Evolutionary conservation across 164 flowering plant genomes (phyloP), one percentile per base, ranked within the genome.

Genomic region (Aristolochia contorta): DNA sequence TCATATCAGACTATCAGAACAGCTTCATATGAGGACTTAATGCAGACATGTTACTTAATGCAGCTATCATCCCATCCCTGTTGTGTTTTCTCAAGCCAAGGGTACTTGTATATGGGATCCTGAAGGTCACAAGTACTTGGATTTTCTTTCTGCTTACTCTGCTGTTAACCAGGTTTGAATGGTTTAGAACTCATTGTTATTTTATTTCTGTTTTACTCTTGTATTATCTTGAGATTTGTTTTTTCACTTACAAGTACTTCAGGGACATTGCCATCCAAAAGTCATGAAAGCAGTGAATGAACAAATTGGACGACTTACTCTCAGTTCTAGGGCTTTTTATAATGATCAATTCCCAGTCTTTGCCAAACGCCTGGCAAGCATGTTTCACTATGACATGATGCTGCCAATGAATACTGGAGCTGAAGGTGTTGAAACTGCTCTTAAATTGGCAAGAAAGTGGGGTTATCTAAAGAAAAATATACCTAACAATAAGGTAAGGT

Each of bases 341-440:
- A 94, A 91, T 77, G 91, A 91, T 69, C 75, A 58, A 69, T 91
- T 94, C 66, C 99, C 97, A 50, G 33, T 80, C 52, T 82, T 86
- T 68, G 97, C 99, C 0, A 84, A 85, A 78, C 72, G 60, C 59
- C 56, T 93, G 47, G 84, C 87, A 21, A 70, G 56, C 72, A 74
- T 88, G 73, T 83, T 93, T 79, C 96, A 91, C 23, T 93, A 90
- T 71, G 99, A 89, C 24, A 94, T 91, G 99, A 90, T 84, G 64
- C 84, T 94, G 20, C 99, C 99, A 7, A 94, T 94, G 97, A 94
- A 94, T 60, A 94, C 97, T 62, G 99, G 99, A 56, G 99, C 99
- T 56, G 99, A 91, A 79, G 98, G 92, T 47, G 98, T 91, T 62
- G 98, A 91, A 77, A 91, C 98, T 33, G 96, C 98, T 56, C 54